Conservation (phyloP, 352 stramenopile species). For the Phytophthora boehmeriae region DNA sequence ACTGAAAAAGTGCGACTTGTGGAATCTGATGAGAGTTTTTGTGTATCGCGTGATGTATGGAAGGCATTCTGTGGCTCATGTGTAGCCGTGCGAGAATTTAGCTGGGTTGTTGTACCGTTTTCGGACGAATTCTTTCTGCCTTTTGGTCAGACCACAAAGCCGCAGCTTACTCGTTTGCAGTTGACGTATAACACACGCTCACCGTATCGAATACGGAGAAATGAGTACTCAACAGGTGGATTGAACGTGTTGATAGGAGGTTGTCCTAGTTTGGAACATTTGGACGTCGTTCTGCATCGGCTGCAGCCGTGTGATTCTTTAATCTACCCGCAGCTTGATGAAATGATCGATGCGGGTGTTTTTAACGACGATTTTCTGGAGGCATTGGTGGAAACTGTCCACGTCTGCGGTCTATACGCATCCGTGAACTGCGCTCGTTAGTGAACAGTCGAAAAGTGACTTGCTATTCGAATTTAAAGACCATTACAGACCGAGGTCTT, state of each 20-base stretch:
- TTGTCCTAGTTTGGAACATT: slow-evolving; percentile 34
- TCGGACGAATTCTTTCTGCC: slow-evolving; percentile 69
- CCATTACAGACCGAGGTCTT: slow-evolving; percentile 45
- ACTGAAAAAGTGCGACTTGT: slow-evolving; percentile 40
- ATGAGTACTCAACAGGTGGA: slow-evolving; percentile 51
- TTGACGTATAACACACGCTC: slow-evolving; percentile 58
- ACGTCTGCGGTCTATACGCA: slow-evolving; percentile 33
- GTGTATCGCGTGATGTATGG: slow-evolving; percentile 43
- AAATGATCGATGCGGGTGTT: slow-evolving; percentile 60
- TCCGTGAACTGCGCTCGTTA: slow-evolving; percentile 38
- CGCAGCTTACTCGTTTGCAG: slow-evolving; percentile 45
- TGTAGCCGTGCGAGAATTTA: slow-evolving; percentile 54
- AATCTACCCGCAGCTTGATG: slow-evolving; percentile 61
- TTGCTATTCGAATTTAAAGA: slow-evolving; percentile 25
- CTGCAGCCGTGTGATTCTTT: slow-evolving; percentile 49
- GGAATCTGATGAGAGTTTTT: slow-evolving; percentile 43
- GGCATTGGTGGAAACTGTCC: slow-evolving; percentile 32
- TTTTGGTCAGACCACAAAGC: slow-evolving; percentile 47
- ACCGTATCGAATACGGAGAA: slow-evolving; percentile 53
- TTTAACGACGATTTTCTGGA: slow-evolving; percentile 55
- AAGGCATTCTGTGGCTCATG: slow-evolving; percentile 50
- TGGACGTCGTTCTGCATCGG: slow-evolving; percentile 58
- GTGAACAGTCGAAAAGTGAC: slow-evolving; percentile 25
- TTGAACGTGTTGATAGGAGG: slow-evolving; percentile 42
- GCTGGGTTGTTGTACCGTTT: slow-evolving; percentile 73